phyloP scores from a whole-genome alignment of 805 yeast genomes.

The Metschnikowia colocasiae region DNA sequence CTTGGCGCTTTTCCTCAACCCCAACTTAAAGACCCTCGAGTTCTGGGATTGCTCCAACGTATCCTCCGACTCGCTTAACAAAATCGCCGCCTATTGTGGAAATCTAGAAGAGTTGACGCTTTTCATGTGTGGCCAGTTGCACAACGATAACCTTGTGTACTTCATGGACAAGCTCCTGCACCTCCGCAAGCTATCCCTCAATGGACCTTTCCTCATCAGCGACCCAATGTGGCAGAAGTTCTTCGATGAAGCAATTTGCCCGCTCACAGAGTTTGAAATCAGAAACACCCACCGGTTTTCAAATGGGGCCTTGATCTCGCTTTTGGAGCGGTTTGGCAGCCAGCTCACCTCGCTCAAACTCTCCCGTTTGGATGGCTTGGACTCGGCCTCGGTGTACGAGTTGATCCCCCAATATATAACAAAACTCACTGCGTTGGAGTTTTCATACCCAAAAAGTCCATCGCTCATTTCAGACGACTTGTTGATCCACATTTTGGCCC shows the following conservation, averaged over 20 bases:
- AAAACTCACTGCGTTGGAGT: constrained; percentile 53
- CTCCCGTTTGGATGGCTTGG: constrained; percentile 70
- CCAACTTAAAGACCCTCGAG: constrained; percentile 53
- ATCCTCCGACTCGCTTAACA: constrained; percentile 57
- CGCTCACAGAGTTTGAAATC: constrained; percentile 57
- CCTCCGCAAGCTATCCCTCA: constrained; percentile 57
- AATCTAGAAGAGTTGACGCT: constrained; percentile 60
- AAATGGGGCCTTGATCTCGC: constrained; percentile 56
- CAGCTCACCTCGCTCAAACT: constrained; percentile 56
- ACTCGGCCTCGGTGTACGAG: constrained; percentile 53
- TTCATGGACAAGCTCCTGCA: constrained; percentile 54
- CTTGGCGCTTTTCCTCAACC: constrained; percentile 65
- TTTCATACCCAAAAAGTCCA: constrained; percentile 65
- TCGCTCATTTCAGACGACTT: constrained; percentile 66
- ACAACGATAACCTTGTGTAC: constrained; percentile 68
- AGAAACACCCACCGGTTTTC: constrained; percentile 82
- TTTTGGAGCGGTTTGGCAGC: constrained; percentile 57
- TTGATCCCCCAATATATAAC: constrained; percentile 59
- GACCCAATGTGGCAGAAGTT: constrained; percentile 74
- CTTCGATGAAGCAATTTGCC: constrained; percentile 54
- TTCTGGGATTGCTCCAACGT: constrained; percentile 93
- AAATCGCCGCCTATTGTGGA: constrained; percentile 79
- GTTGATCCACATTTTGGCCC: constrained; percentile 55
- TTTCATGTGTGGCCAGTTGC: constrained; percentile 91
- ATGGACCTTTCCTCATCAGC: constrained; percentile 87